Evolutionary conservation across 305 asterid species (phyloP).

Genomic region (Solanum hybrid): DNA sequence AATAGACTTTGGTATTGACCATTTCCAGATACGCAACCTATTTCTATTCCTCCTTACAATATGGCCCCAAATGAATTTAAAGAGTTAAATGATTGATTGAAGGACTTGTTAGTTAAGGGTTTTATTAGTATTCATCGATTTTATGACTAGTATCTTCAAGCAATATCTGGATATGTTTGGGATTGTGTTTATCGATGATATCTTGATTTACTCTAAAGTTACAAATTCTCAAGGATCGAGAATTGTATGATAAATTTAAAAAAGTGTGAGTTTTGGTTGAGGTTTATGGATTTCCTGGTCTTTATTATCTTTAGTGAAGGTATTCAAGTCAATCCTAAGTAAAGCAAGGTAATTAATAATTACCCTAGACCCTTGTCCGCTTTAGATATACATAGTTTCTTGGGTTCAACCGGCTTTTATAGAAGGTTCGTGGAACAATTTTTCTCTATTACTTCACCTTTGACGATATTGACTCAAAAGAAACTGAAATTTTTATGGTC

Average conservation of each 20-base stretch:
- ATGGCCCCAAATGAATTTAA: neutral
- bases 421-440: no score
- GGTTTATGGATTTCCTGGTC: neutral
- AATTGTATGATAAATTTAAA: neutral
- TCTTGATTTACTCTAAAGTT: neutral
- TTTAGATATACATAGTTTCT: neutral
- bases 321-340: neutral
- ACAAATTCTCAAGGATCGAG: neutral
- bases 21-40: neutral
- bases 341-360: neutral
- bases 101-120: neutral
- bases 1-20: no score
- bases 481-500: neutral
- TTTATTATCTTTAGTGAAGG: neutral
- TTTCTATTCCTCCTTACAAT: neutral
- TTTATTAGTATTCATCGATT: neutral
- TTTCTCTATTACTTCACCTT: neutral
- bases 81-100: neutral
- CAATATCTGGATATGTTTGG: neutral
- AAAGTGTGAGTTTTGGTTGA: neutral
- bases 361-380: neutral
- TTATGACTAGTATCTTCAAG: neutral
- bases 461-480: neutral
- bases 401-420: no score
- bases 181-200: neutral